Conservation (phyloP, 106 monocot genomes). For the Dioscorea zingiberensis region DNA sequence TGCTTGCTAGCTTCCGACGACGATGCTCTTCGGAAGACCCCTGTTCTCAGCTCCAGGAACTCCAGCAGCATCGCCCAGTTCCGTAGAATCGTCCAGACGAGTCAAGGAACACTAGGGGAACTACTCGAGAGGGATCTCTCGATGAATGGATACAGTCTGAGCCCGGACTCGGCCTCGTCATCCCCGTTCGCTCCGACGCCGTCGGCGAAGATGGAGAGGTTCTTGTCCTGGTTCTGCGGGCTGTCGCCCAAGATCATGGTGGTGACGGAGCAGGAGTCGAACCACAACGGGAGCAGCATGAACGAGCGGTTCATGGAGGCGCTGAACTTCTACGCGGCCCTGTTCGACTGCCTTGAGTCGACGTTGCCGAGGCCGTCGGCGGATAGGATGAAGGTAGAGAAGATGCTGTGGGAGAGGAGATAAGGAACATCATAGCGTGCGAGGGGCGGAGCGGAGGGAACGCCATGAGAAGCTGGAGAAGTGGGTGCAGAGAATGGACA, state of each 20-base stretch:
- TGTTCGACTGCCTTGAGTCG: slow-evolving; percentile 85
- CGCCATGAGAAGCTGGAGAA: too few species aligned
- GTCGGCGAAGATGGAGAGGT: slow-evolving; percentile 30
- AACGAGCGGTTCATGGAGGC: slow-evolving; percentile 78
- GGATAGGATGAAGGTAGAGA: slow-evolving; percentile 56
- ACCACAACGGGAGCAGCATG: slow-evolving; percentile 50
- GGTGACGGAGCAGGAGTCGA: slow-evolving; percentile 76
- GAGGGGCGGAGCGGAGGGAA: too few species aligned
- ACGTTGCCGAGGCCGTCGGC: slow-evolving; percentile 16
- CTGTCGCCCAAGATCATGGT: slow-evolving; percentile 74
- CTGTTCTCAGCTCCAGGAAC: background rate
- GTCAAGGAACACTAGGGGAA: slow-evolving; percentile 13
- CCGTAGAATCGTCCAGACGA: slow-evolving; percentile 6
- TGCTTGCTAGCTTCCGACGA: slow-evolving; percentile 34
- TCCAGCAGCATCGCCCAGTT: background rate
- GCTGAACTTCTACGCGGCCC: slow-evolving; percentile 78
- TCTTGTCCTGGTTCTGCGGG: slow-evolving; percentile 41
- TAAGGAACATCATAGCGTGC: too few species aligned
- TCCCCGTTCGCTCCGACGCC: slow-evolving; percentile 7
- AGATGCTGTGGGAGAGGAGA: too few species aligned
- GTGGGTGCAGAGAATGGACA: too few species aligned
- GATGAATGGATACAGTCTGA: slow-evolving; percentile 18
- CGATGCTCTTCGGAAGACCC: background rate
- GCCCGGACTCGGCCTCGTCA: slow-evolving; percentile 27
- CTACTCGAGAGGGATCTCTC: slow-evolving; percentile 22